Evolutionary conservation across 768 basidiomycete genomes (phyloP).

Genomic region (Amanita fuliginea): DNA sequence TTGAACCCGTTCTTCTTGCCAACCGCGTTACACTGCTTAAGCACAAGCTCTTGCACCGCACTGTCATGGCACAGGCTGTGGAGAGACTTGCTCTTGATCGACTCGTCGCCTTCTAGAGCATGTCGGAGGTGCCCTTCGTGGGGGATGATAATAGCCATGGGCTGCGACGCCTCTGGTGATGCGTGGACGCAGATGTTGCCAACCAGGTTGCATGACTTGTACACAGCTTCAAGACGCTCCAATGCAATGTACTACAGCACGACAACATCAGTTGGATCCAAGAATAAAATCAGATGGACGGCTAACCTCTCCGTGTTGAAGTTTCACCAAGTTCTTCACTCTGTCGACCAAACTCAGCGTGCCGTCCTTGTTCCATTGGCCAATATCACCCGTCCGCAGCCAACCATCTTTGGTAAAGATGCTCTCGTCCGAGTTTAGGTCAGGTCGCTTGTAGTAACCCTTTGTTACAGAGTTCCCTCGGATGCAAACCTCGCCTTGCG

Average conservation of each 20-base stretch:
- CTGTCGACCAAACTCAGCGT: conserved; percentile 85
- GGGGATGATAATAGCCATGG: conserved; percentile 78
- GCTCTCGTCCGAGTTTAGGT: conserved; percentile 73
- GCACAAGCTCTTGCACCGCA: conserved; percentile 45
- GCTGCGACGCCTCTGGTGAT: conserved; percentile 61
- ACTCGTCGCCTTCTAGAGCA: conserved; percentile 21
- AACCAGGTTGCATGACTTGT: conserved; percentile 76
- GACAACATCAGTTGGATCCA: neutral
- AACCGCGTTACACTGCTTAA: conserved; percentile 66
- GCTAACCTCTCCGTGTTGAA: conserved; percentile 63
- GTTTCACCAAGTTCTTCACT: conserved; percentile 90
- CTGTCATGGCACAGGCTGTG: conserved; percentile 43
- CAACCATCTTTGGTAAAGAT: conserved; percentile 89
- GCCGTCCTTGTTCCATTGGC: conserved; percentile 90
- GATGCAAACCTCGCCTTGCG: conserved; percentile 83
- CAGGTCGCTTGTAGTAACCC: conserved; percentile 86
- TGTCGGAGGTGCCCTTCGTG: conserved; percentile 70
- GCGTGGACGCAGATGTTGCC: conserved; percentile 81
- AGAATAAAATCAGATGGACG: neutral
- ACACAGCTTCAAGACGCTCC: conserved; percentile 78
- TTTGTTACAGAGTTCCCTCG: conserved; percentile 79
- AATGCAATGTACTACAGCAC: conserved; percentile 71
- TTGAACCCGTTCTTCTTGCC: conserved; percentile 87
- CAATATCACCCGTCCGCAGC: conserved; percentile 91
- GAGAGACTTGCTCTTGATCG: conserved; percentile 25